A percentile compares a stretch with the other conserved stretches of the same genome.
Conservation (phyloP, 2,329 filamentous ascomycete genomes). For the Sordariomycetes sp. region DNA sequence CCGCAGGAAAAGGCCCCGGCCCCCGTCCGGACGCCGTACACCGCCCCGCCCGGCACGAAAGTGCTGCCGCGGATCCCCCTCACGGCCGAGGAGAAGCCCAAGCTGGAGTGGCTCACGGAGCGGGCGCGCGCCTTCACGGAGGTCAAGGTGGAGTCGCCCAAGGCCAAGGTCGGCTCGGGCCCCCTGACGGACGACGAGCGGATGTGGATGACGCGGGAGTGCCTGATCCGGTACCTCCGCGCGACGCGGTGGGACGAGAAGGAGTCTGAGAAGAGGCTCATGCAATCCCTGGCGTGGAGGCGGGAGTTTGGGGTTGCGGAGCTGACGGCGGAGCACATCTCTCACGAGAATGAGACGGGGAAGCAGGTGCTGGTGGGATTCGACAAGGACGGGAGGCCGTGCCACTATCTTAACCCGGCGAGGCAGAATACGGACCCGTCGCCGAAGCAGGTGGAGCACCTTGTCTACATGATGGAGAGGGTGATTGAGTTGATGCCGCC, state of each 20-base stretch:
- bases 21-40: background rate
- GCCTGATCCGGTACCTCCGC: slow-evolving; percentile 81
- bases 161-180: slow-evolving; percentile 33
- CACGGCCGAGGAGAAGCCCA: slow-evolving; percentile 63
- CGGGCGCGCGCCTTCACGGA: slow-evolving; percentile 59
- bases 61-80: slow-evolving; percentile 37
- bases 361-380: slow-evolving; percentile 87
- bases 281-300: slow-evolving; percentile 73
- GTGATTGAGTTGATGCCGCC: slow-evolving; percentile 78
- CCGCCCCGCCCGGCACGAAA: background rate
- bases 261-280: slow-evolving; percentile 66
- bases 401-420: slow-evolving; percentile 79
- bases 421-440: slow-evolving; percentile 85
- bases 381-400: slow-evolving; percentile 75
- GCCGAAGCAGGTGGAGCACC: slow-evolving; percentile 79
- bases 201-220: slow-evolving; percentile 86
- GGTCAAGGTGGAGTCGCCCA: slow-evolving; percentile 35
- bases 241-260: slow-evolving; percentile 81
- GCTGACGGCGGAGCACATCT: slow-evolving; percentile 76
- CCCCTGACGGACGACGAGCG: slow-evolving; percentile 68
- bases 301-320: slow-evolving; percentile 76
- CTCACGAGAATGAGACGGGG: slow-evolving; percentile 87
- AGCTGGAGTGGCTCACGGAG: slow-evolving; percentile 67
- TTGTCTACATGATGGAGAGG: slow-evolving; percentile 92
- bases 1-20: background rate